phyloP scores from a whole-genome alignment of 148 eudicot species.

The Euryodendron excelsum region DNA sequence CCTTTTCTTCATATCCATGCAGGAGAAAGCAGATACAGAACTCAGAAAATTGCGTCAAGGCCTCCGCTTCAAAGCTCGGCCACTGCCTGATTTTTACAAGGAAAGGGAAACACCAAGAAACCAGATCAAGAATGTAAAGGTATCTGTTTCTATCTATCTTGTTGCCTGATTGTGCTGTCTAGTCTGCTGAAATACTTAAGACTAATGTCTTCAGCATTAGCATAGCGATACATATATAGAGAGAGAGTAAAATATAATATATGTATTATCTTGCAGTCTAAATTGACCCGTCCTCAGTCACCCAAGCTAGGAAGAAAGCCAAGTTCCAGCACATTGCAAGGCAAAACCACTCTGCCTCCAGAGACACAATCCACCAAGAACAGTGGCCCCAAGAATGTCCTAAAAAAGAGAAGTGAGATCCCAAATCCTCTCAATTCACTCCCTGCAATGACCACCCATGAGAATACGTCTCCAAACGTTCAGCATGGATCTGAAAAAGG shows the following conservation, averaged over 20 bases:
- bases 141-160: slow-evolving; percentile 15
- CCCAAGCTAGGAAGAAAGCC: slow-evolving; percentile 24
- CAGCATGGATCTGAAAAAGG: slow-evolving; percentile 21
- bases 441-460: slow-evolving; percentile 16
- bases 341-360: slow-evolving; percentile 16
- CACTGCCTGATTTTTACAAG: slow-evolving; percentile 55
- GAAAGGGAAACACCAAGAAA: slow-evolving; percentile 42
- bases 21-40: slow-evolving; percentile 77
- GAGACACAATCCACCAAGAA: neutral
- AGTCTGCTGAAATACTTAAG: no score
- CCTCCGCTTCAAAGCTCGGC: slow-evolving; percentile 75
- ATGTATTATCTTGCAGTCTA: slow-evolving; percentile 24
- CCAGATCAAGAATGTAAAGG: slow-evolving; percentile 51
- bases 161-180: neutral
- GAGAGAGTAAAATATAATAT: no score
- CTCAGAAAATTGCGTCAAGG: slow-evolving; percentile 60
- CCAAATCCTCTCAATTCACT: slow-evolving; percentile 14
- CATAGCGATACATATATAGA: neutral
- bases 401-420: slow-evolving; percentile 8
- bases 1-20: slow-evolving; percentile 15
- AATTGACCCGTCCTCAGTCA: slow-evolving; percentile 17
- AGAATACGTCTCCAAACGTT: slow-evolving; percentile 35
- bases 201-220: neutral
- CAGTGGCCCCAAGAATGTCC: slow-evolving; percentile 9
- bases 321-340: slow-evolving; percentile 18